phyloP scores from a whole-genome alignment of 108 stramenopile genomes.

The Mediolabrus comicus region DNA sequence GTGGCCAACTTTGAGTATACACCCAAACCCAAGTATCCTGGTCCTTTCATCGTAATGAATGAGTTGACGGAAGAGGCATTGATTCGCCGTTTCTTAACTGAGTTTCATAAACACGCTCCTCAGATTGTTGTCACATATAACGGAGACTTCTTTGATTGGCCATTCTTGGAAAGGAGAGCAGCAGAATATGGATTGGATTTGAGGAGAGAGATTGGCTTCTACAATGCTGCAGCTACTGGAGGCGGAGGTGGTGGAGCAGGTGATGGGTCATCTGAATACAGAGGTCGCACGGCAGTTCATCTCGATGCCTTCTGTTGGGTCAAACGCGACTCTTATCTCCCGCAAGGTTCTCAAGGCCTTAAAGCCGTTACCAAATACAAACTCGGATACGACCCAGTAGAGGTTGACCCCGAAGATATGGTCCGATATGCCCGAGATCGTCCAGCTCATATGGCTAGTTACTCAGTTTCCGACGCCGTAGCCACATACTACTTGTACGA shows the following conservation, averaged over 20 bases:
- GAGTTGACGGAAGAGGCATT: slow-evolving; percentile 83
- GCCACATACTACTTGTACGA: slow-evolving; percentile 98
- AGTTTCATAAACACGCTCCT: slow-evolving; percentile 78
- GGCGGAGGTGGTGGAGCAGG: slow-evolving; percentile 25
- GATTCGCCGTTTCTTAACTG: slow-evolving; percentile 83
- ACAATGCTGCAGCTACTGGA: slow-evolving; percentile 45
- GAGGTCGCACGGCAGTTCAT: slow-evolving; percentile 87
- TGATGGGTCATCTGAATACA: slow-evolving; percentile 56
- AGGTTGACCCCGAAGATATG: slow-evolving; percentile 99
- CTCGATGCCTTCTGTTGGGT: slow-evolving; percentile 99
- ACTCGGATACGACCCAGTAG: slow-evolving; percentile 97
- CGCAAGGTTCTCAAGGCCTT: slow-evolving; percentile 96
- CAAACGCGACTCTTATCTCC: slow-evolving; percentile 98
- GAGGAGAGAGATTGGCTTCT: slow-evolving; percentile 84
- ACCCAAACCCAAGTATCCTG: slow-evolving; percentile 95
- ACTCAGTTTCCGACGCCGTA: slow-evolving; percentile 98
- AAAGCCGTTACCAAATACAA: slow-evolving; percentile 99
- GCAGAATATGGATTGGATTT: slow-evolving; percentile 88
- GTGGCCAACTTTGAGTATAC: slow-evolving; percentile 98
- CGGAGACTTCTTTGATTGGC: slow-evolving; percentile 99
- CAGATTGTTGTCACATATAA: slow-evolving; percentile 99
- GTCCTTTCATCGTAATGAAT: slow-evolving; percentile 95
- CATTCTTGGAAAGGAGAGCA: slow-evolving; percentile 89
- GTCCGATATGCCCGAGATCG: slow-evolving; percentile 88
- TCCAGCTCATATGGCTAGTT: slow-evolving; percentile 96